Evolutionary conservation across 148 eudicot species (phyloP).

Genomic region (Vaccinium corymbosum): DNA sequence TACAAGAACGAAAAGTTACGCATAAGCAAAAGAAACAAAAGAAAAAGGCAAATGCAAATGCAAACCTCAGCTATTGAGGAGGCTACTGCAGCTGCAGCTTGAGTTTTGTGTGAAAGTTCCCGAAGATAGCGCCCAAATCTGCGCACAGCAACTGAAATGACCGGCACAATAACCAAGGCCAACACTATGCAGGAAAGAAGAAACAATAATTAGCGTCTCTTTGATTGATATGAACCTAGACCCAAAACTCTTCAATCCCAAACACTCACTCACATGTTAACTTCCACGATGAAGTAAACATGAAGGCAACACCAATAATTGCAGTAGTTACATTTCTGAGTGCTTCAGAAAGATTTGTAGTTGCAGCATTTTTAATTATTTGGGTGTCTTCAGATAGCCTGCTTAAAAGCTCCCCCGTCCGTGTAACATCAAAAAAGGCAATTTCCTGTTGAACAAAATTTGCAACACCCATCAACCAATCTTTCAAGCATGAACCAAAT

Average conservation of each 20-base stretch:
- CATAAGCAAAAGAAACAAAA: background rate
- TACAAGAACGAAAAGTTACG: background rate
- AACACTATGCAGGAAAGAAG: slow-evolving; percentile 41
- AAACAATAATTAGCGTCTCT: background rate
- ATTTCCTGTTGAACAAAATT: slow-evolving; percentile 52
- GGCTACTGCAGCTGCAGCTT: slow-evolving; percentile 94
- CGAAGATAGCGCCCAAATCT: slow-evolving; percentile 79
- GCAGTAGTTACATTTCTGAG: slow-evolving; percentile 67
- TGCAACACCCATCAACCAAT: slow-evolving; percentile 1
- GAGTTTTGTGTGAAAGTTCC: slow-evolving; percentile 80
- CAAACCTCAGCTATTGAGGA: slow-evolving; percentile 91
- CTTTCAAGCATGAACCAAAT: background rate
- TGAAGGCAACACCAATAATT: slow-evolving; percentile 78
- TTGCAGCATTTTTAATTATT: slow-evolving; percentile 88
- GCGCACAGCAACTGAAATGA: slow-evolving; percentile 68
- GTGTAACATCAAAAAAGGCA: slow-evolving; percentile 84
- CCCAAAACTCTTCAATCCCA: background rate
- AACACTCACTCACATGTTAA: slow-evolving; percentile 58
- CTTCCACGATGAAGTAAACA: slow-evolving; percentile 88
- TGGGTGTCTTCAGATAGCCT: slow-evolving; percentile 92
- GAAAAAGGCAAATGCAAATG: slow-evolving; percentile 6
- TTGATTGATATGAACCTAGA: background rate
- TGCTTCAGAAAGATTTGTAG: slow-evolving; percentile 86
- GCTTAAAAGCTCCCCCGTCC: slow-evolving; percentile 87
- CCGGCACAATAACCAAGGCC: slow-evolving; percentile 77